phyloP scores from a whole-genome alignment of 2,329 filamentous ascomycete species.

The Coleophoma crateriformis region DNA sequence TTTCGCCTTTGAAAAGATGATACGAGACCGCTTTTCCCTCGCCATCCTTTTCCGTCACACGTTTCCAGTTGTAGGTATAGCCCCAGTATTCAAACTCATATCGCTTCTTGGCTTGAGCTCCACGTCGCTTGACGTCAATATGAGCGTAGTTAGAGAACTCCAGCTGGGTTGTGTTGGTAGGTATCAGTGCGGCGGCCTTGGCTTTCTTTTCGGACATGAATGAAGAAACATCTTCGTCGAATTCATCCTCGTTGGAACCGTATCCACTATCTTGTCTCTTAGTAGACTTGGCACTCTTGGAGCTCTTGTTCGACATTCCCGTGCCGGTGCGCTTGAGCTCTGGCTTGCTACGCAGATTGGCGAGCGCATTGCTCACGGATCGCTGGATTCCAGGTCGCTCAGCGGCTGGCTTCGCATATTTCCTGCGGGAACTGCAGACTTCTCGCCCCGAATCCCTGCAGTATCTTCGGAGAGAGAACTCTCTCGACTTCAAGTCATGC shows the following conservation, averaged over 20 bases:
- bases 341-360: conserved; percentile 38
- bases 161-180: conserved; percentile 77
- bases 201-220: conserved; percentile 24
- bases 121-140: conserved; percentile 71
- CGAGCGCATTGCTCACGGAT: conserved; percentile 52
- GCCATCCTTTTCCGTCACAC: conserved; percentile 63
- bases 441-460: conserved; percentile 90
- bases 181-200: conserved; percentile 24
- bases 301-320: conserved; percentile 8
- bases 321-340: conserved; percentile 35
- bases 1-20: conserved; percentile 67
- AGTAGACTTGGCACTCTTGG: conserved; percentile 6
- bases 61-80: conserved; percentile 76
- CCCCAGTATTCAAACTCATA: conserved; percentile 97
- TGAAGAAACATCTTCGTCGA: conserved; percentile 13
- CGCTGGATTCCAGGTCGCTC: conserved; percentile 36
- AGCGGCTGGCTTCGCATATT: conserved; percentile 51
- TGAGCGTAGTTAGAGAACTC: conserved; percentile 98
- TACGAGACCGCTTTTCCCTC: conserved; percentile 63
- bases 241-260: conserved; percentile 40
- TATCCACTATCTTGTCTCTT: conserved; percentile 47
- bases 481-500: conserved; percentile 79
- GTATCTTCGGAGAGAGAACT: conserved; percentile 88
- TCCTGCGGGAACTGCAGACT: conserved; percentile 78
- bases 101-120: conserved; percentile 60